Evolutionary conservation across 2,329 filamentous ascomycete species (phyloP), one percentile per base, ranked within the genome.

Genomic region (Lizonia empirigonia): DNA sequence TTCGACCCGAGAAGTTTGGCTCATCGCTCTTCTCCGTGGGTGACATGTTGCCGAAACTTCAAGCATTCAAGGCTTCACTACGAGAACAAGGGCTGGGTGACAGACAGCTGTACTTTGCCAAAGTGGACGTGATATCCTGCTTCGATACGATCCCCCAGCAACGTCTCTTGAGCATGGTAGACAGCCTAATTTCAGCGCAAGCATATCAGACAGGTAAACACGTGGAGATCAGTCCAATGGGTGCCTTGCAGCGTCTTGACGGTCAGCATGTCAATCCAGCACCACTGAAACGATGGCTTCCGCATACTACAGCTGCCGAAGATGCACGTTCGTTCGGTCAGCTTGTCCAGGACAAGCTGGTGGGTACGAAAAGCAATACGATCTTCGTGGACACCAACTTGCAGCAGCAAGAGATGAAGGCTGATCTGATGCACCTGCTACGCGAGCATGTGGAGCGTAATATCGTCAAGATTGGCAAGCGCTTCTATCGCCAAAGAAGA

Each of bases 121-220:
- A 99, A 70, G 79, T 96, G 10, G 94, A 99, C 67, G 92, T 99
- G 16, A 84, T 90, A 68, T 85, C 90, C 2, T 96, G 93, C 62
- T 99, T 97, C 69, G 94, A 99, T 72, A 96, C 89, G 0, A 97
- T 99, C 35, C 94, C 94, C 0, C 94, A 97, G 69, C 74, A 82
- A 20, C 83, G 85, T 1, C 78, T 97, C 15, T 67, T 97, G 26
- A 70, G 78, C 19, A 77, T 97, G 20, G 82, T 95, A 56, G 76
- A 79, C 33, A 68, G 72, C 58, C 50, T 85, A 67, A 44, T 84
- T 82, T 58, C 83, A 72, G 56, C 88, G 50, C 73, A 80, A 3
- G 75, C 77, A 18, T 99, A 99, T 67, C 80, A 81, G 7, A 81
- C 95, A 38, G 81, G 81, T 7, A 91, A 86, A 58, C 87, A 97